Evolutionary conservation across 352 stramenopile species (phyloP).

Genomic region (Globisporangium orthogonon): DNA sequence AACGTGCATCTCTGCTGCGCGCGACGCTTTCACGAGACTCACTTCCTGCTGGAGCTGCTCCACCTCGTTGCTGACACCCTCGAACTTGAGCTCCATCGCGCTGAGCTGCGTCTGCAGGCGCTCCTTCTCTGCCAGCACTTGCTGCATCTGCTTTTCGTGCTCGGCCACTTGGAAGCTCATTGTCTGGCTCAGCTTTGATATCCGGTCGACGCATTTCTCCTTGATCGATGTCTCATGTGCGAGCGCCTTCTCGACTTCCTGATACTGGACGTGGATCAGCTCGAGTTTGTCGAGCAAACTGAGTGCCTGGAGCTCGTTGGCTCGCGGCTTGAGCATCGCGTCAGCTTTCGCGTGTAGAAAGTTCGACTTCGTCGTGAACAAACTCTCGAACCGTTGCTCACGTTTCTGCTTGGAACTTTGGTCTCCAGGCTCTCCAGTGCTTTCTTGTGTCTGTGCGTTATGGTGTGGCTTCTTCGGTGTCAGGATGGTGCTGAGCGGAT

Average conservation of each 20-base stretch:
- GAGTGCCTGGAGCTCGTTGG: conserved; percentile 16
- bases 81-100: conserved; percentile 38
- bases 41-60: conserved; percentile 38
- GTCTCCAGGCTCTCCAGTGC: no score
- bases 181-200: conserved; percentile 60
- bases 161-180: conserved; percentile 60
- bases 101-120: conserved; percentile 24
- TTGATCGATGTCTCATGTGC: conserved; percentile 46
- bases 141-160: conserved; percentile 52
- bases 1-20: no score
- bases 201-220: conserved; percentile 63
- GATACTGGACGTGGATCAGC: conserved; percentile 19
- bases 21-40: conserved; percentile 22
- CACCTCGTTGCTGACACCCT: conserved; percentile 33
- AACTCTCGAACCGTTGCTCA: conserved; percentile 4
- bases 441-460: no score
- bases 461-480: not conserved
- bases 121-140: conserved; percentile 31
- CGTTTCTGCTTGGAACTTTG: no score
- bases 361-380: conserved; percentile 9
- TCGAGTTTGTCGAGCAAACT: conserved; percentile 44
- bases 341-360: conserved; percentile 25
- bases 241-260: conserved; percentile 31
- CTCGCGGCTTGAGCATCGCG: conserved; percentile 26
- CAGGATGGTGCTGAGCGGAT: not conserved